phyloP scores from a whole-genome alignment of 352 stramenopile species.

The Phytopythium montanum region DNA sequence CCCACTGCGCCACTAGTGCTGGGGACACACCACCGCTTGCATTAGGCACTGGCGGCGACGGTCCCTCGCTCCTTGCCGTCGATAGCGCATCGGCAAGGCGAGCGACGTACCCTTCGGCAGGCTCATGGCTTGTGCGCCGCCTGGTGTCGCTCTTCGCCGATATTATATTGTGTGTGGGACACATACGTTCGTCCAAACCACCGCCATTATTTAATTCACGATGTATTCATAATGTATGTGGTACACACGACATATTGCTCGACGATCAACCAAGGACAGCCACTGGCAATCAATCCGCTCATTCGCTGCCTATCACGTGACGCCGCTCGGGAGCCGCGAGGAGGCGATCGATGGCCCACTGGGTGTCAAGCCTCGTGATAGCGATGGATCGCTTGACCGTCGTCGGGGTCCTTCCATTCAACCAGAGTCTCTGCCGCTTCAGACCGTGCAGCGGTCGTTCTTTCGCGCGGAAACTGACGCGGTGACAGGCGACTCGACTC shows the following conservation, averaged over 20 bases:
- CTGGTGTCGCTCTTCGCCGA: no score
- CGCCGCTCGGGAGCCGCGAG: neutral
- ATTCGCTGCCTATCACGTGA: neutral
- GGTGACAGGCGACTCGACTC: neutral
- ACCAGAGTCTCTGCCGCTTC: neutral
- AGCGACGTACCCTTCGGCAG: no score
- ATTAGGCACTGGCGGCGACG: neutral
- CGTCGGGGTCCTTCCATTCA: neutral
- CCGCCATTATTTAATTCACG: no score
- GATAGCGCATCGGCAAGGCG: no score
- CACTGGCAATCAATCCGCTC: neutral
- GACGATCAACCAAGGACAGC: neutral
- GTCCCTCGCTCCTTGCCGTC: no score
- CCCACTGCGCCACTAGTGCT: slow-evolving; percentile 36
- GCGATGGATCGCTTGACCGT: neutral
- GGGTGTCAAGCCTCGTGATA: neutral
- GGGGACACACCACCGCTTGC: neutral
- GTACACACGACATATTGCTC: neutral
- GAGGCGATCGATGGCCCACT: no score
- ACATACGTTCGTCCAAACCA: no score
- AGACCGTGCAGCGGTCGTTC: neutral
- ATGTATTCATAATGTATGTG: neutral
- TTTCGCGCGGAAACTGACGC: neutral
- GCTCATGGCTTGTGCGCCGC: no score
- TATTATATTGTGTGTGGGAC: no score